Percentiles rank a stretch among this genome's conserved stretches.
These are phyloP conservation scores for Plasmodium gonderi DNA, from an alignment of 169 alveolate species.

Conservation along the genomic window DNA sequence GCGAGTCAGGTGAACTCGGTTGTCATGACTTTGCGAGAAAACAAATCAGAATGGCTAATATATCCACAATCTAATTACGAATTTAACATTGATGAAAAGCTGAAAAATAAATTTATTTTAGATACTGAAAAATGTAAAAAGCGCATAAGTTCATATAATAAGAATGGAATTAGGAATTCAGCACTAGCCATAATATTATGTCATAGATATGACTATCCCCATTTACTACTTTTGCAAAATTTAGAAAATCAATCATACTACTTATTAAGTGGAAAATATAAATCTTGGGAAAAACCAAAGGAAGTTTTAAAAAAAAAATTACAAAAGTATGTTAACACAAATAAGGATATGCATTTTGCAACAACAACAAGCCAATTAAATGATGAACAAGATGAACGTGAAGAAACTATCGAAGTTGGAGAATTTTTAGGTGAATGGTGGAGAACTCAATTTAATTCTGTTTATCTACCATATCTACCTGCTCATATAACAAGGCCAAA, in stretches of 20 bases:
- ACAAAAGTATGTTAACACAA: conserved; percentile 76
- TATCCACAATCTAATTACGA: conserved; percentile 52
- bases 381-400: not conserved
- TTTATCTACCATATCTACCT: conserved; percentile 81
- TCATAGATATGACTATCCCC: conserved; percentile 83
- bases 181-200: conserved; percentile 81
- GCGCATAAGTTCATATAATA: conserved; percentile 77
- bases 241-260: conserved; percentile 69
- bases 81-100: conserved; percentile 53
- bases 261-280: conserved; percentile 82
- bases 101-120: conserved; percentile 23
- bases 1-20: not conserved
- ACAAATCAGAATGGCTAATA: conserved; percentile 31
- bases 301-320: conserved; percentile 78
- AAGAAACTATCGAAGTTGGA: conserved; percentile 78
- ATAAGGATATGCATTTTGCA: conserved; percentile 42
- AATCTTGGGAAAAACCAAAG: conserved; percentile 78
- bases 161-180: conserved; percentile 80
- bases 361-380: conserved; percentile 14
- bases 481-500: conserved; percentile 80
- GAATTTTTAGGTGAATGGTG: conserved; percentile 84
- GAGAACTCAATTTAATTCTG: conserved; percentile 79
- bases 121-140: conserved; percentile 64
- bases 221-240: conserved; percentile 69
- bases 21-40: not conserved